These are phyloP conservation scores for Curvularia sp. DNA, from an alignment of 2,329 filamentous ascomycete species.

Conservation along the genomic window DNA sequence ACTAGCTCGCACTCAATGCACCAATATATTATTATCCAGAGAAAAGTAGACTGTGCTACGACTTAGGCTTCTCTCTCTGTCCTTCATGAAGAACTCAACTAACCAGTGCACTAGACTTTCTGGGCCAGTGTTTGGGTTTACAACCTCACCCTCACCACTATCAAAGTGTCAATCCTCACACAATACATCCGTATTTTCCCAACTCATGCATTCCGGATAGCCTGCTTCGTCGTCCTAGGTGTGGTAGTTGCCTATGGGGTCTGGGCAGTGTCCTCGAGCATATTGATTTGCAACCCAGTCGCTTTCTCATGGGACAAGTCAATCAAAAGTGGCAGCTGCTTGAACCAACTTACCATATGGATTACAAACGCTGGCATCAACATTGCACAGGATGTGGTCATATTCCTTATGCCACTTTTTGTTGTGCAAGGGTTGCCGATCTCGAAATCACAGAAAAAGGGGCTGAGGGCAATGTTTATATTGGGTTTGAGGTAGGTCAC, in stretches of 20 bases:
- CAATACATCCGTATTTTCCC: slow-evolving; percentile 46
- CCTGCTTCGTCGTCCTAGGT: slow-evolving; percentile 38
- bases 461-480: slow-evolving; percentile 47
- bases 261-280: slow-evolving; percentile 43
- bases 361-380: slow-evolving; percentile 42
- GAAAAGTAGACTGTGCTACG: not conserved
- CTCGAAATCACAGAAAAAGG: slow-evolving; percentile 44
- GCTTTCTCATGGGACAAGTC: slow-evolving; percentile 43
- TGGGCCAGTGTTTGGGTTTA: slow-evolving; percentile 47
- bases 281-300: slow-evolving; percentile 45
- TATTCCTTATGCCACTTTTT: slow-evolving; percentile 43
- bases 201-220: slow-evolving; percentile 34
- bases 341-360: slow-evolving; percentile 42
- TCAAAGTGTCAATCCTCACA: slow-evolving; percentile 44
- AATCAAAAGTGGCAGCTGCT: slow-evolving; percentile 36
- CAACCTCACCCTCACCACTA: slow-evolving; percentile 40
- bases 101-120: slow-evolving; percentile 36
- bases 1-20: not conserved
- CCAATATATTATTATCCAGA: too few species aligned
- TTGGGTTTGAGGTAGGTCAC: slow-evolving; percentile 49
- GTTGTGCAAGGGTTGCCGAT: slow-evolving; percentile 44
- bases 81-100: slow-evolving; percentile 10
- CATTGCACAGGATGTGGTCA: slow-evolving; percentile 43
- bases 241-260: slow-evolving; percentile 35
- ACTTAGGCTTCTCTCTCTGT: not conserved